Percentiles rank a stretch among this genome's conserved stretches.
phyloP scores from a whole-genome alignment of 352 stramenopile genomes.

The Pythium scleroteichum region DNA sequence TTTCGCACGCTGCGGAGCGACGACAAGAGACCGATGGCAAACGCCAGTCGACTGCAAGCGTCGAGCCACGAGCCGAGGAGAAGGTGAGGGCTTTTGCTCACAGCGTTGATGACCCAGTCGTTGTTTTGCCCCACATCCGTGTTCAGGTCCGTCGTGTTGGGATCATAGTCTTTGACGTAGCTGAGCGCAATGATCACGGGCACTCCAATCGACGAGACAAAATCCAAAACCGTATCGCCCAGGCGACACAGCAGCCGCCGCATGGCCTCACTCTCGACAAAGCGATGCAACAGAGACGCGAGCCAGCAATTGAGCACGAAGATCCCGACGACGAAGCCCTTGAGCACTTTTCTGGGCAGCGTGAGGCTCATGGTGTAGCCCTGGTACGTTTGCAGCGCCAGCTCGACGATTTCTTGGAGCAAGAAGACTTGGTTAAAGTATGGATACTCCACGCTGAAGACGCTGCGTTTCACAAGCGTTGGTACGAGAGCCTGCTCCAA shows the following conservation, averaged over 20 bases:
- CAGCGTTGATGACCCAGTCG: neutral
- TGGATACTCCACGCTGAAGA: slow-evolving; percentile 27
- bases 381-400: slow-evolving; percentile 24
- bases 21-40: neutral
- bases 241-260: slow-evolving; percentile 20
- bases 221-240: slow-evolving; percentile 26
- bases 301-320: slow-evolving; percentile 28
- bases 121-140: neutral
- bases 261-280: neutral
- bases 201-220: slow-evolving; percentile 22
- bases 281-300: slow-evolving; percentile 1
- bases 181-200: slow-evolving; percentile 18
- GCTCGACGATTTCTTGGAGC: slow-evolving; percentile 23
- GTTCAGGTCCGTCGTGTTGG: no score
- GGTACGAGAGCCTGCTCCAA: no score
- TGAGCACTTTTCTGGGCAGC: slow-evolving; percentile 23
- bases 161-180: slow-evolving; percentile 2
- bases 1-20: neutral
- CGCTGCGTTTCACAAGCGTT: neutral
- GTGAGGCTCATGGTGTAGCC: slow-evolving; percentile 25
- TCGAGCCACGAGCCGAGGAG: no score
- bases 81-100: no score
- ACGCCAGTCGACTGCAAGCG: no score
- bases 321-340: slow-evolving; percentile 19
- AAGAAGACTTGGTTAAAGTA: slow-evolving; percentile 30